Conservation (phyloP, 2,329 filamentous ascomycete species). For the Xylariaceae sp. region DNA sequence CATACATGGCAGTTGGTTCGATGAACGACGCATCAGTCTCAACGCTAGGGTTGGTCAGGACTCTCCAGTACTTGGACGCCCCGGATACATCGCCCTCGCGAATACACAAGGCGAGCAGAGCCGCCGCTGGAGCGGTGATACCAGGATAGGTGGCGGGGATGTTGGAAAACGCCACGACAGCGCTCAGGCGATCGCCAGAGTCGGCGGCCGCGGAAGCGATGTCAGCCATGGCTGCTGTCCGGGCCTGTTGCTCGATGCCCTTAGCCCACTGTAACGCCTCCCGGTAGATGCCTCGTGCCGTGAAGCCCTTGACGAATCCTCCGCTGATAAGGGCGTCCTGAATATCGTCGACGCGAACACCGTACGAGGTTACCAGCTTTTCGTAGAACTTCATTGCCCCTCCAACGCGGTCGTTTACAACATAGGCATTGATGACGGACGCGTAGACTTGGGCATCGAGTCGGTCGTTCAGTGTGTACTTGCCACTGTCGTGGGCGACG, state of each 20-base stretch:
- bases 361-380: slow-evolving; percentile 64
- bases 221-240: slow-evolving; percentile 60
- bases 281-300: slow-evolving; percentile 63
- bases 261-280: slow-evolving; percentile 72
- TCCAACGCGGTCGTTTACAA: slow-evolving; percentile 71
- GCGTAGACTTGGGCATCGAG: slow-evolving; percentile 84
- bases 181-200: slow-evolving; percentile 62
- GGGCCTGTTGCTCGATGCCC: slow-evolving; percentile 53
- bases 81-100: slow-evolving; percentile 73
- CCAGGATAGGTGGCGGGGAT: slow-evolving; percentile 48
- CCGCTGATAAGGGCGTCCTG: slow-evolving; percentile 66
- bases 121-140: slow-evolving; percentile 59
- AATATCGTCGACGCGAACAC: slow-evolving; percentile 54
- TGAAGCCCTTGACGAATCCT: slow-evolving; percentile 73
- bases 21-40: slow-evolving; percentile 62
- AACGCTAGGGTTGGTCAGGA: slow-evolving; percentile 59
- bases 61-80: slow-evolving; percentile 75
- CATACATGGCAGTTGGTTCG: slow-evolving; percentile 86
- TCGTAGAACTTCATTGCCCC: slow-evolving; percentile 82
- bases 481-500: slow-evolving; percentile 74
- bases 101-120: slow-evolving; percentile 80
- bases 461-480: slow-evolving; percentile 61
- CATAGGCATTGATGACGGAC: slow-evolving; percentile 84
- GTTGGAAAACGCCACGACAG: slow-evolving; percentile 59
- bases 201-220: slow-evolving; percentile 79